phyloP scores from a whole-genome alignment of 2,329 filamentous ascomycete species.

The Aureobasidium leucospermi region DNA sequence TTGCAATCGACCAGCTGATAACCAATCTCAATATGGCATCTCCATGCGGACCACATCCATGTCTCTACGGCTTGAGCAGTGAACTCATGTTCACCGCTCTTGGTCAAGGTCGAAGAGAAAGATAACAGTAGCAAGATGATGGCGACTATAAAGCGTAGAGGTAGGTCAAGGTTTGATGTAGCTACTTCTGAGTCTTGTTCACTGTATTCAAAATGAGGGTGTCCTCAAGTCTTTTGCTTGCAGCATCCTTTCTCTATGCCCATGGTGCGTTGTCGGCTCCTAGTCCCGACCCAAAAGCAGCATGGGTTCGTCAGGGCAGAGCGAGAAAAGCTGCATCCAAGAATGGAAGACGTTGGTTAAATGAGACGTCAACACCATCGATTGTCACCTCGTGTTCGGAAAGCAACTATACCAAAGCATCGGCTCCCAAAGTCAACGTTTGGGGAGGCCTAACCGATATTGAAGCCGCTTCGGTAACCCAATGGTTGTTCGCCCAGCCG shows the following conservation, averaged over 20 bases:
- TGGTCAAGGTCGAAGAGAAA: neutral
- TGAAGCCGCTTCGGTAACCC: slow-evolving; percentile 33
- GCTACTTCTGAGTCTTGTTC: neutral
- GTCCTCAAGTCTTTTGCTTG: neutral
- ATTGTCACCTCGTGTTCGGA: slow-evolving; percentile 14
- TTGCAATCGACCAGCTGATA: neutral
- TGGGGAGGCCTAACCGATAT: slow-evolving; percentile 34
- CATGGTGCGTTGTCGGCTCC: slow-evolving; percentile 4
- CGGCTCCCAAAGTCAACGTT: slow-evolving; percentile 37
- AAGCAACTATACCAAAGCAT: slow-evolving; percentile 4
- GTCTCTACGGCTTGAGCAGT: neutral
- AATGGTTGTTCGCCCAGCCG: slow-evolving; percentile 34
- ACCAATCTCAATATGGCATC: neutral
- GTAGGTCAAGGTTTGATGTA: neutral
- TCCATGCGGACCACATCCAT: neutral
- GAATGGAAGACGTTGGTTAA: slow-evolving; percentile 15
- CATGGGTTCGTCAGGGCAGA: slow-evolving; percentile 19
- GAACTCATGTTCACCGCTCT: neutral
- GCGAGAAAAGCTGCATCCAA: slow-evolving; percentile 16
- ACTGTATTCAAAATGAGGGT: neutral
- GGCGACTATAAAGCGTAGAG: neutral
- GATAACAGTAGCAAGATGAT: neutral
- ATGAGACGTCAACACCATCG: slow-evolving; percentile 5
- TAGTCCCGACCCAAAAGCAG: slow-evolving; percentile 18
- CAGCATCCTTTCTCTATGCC: neutral